Conservation (phyloP, 768 basidiomycete species). For the Hypsizygus marmoreus region DNA sequence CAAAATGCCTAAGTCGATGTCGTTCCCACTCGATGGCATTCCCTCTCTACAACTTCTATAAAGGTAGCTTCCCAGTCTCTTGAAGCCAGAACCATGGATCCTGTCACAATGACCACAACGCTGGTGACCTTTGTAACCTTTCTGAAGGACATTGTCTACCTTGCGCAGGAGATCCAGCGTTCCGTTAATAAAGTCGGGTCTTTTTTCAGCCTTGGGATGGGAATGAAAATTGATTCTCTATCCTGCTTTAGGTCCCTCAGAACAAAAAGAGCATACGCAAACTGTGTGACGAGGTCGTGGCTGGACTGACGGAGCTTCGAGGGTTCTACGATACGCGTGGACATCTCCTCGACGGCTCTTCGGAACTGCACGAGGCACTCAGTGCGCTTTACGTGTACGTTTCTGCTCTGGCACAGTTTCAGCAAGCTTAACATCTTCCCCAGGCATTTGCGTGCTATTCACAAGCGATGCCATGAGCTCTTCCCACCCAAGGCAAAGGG, state of each 20-base stretch:
- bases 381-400: constrained; percentile 1
- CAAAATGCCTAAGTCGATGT: too few relatives aligned
- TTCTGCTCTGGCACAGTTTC: too few relatives aligned
- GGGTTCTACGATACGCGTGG: constrained; percentile 12
- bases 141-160: constrained; percentile 4
- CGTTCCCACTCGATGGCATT: too few relatives aligned
- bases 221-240: neutral
- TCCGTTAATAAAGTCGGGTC: constrained; percentile 10
- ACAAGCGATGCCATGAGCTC: neutral
- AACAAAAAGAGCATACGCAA: constrained; percentile 9
- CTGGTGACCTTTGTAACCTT: constrained; percentile 1
- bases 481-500: neutral
- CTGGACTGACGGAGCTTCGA: constrained; percentile 9
- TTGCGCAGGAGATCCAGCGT: constrained; percentile 12
- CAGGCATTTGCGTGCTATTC: neutral
- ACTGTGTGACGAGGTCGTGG: constrained; percentile 9
- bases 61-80: too few relatives aligned
- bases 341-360: constrained; percentile 2
- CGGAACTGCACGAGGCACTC: constrained; percentile 10
- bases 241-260: constrained; percentile 9
- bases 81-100: too few relatives aligned
- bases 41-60: too few relatives aligned
- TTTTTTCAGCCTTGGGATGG: neutral
- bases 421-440: too few relatives aligned
- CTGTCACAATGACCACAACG: neutral